Conservation (phyloP, 2,329 filamentous ascomycete genomes). For the Cladosporium sp. region DNA sequence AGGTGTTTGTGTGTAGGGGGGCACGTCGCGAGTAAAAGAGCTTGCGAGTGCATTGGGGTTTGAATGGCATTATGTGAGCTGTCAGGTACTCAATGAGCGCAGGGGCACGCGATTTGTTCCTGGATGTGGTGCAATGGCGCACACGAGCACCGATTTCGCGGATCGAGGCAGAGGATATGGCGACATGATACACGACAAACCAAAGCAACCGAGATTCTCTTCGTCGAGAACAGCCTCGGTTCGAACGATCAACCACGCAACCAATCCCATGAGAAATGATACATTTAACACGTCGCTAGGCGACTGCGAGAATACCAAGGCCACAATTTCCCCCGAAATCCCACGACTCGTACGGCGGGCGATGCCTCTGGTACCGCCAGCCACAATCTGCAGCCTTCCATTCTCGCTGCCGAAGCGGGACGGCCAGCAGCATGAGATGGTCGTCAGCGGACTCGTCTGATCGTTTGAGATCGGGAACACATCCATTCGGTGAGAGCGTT, state of each 20-base stretch:
- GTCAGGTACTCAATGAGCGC: not conserved
- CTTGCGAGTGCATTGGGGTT: not conserved
- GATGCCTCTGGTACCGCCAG: not conserved
- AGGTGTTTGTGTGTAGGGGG: not conserved
- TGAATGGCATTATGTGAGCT: not conserved
- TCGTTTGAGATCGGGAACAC: not conserved
- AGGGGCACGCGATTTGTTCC: not conserved
- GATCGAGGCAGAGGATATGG: not conserved
- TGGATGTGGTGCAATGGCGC: not conserved
- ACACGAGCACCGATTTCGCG: not conserved
- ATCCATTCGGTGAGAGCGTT: not conserved
- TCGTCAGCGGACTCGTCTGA: not conserved
- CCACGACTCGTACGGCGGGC: not conserved
- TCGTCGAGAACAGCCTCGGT: not conserved
- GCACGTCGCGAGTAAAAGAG: not conserved
- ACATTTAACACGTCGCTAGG: not conserved
- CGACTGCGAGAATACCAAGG: not conserved
- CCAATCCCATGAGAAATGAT: not conserved
- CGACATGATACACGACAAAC: not conserved
- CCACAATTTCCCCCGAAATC: not conserved
- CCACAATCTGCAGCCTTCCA: constrained; percentile 2
- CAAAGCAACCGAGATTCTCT: not conserved
- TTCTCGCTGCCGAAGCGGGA: not conserved
- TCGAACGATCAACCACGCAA: not conserved
- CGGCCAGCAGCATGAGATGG: not conserved